Conservation (phyloP, 2,329 filamentous ascomycete species). For the Madurella fahalii region DNA sequence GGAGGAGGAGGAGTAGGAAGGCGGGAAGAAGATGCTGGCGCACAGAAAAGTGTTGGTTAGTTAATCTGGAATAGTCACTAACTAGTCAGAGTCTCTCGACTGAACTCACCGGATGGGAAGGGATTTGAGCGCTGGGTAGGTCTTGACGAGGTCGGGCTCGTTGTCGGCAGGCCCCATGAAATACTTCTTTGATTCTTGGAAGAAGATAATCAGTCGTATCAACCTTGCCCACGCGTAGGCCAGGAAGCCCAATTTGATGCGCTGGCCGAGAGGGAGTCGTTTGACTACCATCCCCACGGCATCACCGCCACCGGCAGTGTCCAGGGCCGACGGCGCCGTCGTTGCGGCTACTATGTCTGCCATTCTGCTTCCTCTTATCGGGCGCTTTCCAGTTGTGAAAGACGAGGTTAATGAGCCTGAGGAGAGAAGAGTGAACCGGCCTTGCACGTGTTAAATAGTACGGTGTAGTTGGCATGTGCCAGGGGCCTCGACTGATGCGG, state of each 20-base stretch:
- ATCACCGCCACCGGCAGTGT: neutral
- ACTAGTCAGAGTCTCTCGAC: too few species aligned
- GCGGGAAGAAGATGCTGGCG: slow-evolving; percentile 42
- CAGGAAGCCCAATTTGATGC: neutral
- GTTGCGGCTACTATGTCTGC: neutral
- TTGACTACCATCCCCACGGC: neutral
- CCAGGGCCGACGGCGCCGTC: neutral
- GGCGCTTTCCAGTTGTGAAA: neutral
- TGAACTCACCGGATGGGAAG: slow-evolving; percentile 18
- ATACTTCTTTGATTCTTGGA: slow-evolving; percentile 6
- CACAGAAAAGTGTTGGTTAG: neutral
- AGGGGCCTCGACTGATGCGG: too few species aligned
- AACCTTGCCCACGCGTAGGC: neutral
- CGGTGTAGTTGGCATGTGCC: too few species aligned
- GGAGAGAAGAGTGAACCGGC: too few species aligned
- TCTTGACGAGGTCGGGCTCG: slow-evolving; percentile 22
- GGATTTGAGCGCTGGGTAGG: slow-evolving; percentile 20
- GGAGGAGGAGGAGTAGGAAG: slow-evolving; percentile 28
- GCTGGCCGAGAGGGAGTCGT: neutral
- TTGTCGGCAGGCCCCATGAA: neutral
- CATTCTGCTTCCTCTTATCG: neutral
- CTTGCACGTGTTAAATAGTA: too few species aligned
- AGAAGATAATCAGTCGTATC: neutral
- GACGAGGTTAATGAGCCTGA: neutral
- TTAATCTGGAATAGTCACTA: neutral